Base-by-base conservation (phyloP, 1,284 basidiomycete genomes). In the Ustilago loliicola region DNA sequence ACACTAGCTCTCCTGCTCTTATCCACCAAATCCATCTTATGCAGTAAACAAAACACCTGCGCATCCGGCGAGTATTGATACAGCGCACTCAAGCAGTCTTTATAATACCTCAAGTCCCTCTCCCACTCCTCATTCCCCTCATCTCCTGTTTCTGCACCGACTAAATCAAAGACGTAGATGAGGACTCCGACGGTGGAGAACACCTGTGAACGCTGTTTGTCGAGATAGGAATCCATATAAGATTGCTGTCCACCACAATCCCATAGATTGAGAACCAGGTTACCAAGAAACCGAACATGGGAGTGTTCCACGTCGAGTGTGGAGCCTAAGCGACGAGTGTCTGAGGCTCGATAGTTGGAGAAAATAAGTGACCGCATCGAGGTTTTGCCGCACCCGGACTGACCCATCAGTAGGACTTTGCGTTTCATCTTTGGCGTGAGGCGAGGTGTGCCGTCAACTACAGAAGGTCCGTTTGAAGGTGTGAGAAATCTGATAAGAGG, bases 351-450 rank as follows among this genome's bases (percentile, higher is more conserved):
- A 83, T 96, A 96, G 86, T 96, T 96, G 45, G 95, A 96, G 87
- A 99, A 99, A 85, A 99, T 98, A 87, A 99, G 93, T 29, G 95
- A 96, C 54, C 96, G 91, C 96, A 99, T 99, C 9, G 96, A 98
- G 15, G 97, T 98, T 89, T 90, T 91, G 50, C 90, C 90, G 67
- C 88, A 88, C 27, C 89, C 89, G 85, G 79, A 85, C 45, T 81
- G 79, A 53, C 85, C 85, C 85, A 86, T 86, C 27, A 86, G 67
- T 5, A 85, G 71, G 7, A 85, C 80, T 54, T 79, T 79, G 61
- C 76, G 75, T 66, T 79, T 79, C 77, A 79, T 79, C 32, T 50
- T 70, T 54, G 23, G 7, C 7, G 36, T 23, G 10, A 36, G 34
- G 34, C 5, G 10, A 2, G 15, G 5, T 36, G 5, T 36, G 34